These are phyloP conservation scores for Hirsutella rhossiliensis DNA, from an alignment of 2,329 filamentous ascomycete genomes.

Conservation along the genomic window DNA sequence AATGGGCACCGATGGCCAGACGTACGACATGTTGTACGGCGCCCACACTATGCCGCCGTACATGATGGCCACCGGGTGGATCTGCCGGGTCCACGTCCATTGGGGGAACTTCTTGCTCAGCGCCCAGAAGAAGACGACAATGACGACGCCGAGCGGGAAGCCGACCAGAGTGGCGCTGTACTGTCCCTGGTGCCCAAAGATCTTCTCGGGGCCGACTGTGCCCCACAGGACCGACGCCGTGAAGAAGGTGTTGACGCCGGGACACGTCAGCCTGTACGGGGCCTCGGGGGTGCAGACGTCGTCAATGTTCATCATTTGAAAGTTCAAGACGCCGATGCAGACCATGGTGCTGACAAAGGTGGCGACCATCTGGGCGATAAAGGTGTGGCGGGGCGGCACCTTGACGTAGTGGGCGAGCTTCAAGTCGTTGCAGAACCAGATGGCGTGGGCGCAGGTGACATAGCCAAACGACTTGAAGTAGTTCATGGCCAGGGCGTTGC, in stretches of 20 bases:
- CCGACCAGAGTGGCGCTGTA: constrained; percentile 36
- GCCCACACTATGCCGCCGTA: constrained; percentile 33
- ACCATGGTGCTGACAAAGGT: constrained; percentile 41
- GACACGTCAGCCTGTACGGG: constrained; percentile 37
- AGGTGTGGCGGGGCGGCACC: constrained; percentile 48
- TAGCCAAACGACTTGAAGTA: constrained; percentile 42
- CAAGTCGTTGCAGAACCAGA: constrained; percentile 35
- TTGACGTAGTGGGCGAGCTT: constrained; percentile 45
- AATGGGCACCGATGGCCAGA: constrained; percentile 38
- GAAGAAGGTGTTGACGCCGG: constrained; percentile 42
- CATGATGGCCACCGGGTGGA: constrained; percentile 35
- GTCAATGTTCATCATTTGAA: constrained; percentile 35
- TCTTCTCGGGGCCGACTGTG: constrained; percentile 36
- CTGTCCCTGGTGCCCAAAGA: constrained; percentile 34
- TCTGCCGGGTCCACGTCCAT: constrained; percentile 27
- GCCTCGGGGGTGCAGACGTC: constrained; percentile 36
- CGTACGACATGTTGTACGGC: constrained; percentile 39
- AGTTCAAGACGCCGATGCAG: constrained; percentile 34
- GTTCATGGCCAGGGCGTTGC: constrained; percentile 40
- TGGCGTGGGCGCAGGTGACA: constrained; percentile 36
- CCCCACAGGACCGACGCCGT: constrained; percentile 44
- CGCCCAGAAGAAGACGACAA: constrained; percentile 29
- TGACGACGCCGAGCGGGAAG: constrained; percentile 34
- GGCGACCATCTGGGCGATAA: constrained; percentile 45
- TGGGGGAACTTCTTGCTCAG: constrained; percentile 27